A percentile compares a stretch with the other conserved stretches of the same genome.
Conservation (phyloP, 1,139 yeast genomes). For the Sporopachydermia cereana region DNA sequence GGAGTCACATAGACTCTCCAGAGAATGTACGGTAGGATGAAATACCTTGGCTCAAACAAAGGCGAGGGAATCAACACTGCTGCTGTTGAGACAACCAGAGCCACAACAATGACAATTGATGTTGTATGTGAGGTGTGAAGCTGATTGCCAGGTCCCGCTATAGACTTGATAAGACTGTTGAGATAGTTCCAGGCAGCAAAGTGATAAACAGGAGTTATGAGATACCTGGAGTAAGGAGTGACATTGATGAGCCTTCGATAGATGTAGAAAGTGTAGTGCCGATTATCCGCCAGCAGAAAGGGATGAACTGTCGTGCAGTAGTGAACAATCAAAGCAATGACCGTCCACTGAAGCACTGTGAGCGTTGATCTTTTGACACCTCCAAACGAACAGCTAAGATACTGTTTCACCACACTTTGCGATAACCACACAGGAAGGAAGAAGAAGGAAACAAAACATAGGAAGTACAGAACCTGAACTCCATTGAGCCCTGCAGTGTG, state of each 20-base stretch:
- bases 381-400: slow-evolving; percentile 18
- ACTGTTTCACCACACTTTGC: slow-evolving; percentile 14
- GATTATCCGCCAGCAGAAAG: slow-evolving; percentile 82
- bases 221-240: slow-evolving; percentile 28
- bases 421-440: slow-evolving; percentile 57
- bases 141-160: neutral
- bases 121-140: neutral
- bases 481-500: slow-evolving; percentile 63
- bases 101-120: slow-evolving; percentile 21
- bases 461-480: slow-evolving; percentile 75
- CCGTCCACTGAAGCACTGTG: slow-evolving; percentile 18
- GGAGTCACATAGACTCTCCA: slow-evolving; percentile 48
- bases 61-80: slow-evolving; percentile 79
- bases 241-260: slow-evolving; percentile 50
- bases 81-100: slow-evolving; percentile 40
- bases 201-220: slow-evolving; percentile 61
- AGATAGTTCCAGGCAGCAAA: slow-evolving; percentile 36
- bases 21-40: slow-evolving; percentile 64
- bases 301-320: slow-evolving; percentile 75
- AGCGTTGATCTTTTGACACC: slow-evolving; percentile 14
- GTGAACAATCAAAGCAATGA: slow-evolving; percentile 39
- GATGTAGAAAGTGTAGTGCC: slow-evolving; percentile 84
- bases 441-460: slow-evolving; percentile 46
- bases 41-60: slow-evolving; percentile 86
- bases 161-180: neutral